Percentiles rank a stretch among this genome's conserved stretches.
Evolutionary conservation across 192 early-diverging fungal species (phyloP).

Genomic region (Umbelopsis isabellina): DNA sequence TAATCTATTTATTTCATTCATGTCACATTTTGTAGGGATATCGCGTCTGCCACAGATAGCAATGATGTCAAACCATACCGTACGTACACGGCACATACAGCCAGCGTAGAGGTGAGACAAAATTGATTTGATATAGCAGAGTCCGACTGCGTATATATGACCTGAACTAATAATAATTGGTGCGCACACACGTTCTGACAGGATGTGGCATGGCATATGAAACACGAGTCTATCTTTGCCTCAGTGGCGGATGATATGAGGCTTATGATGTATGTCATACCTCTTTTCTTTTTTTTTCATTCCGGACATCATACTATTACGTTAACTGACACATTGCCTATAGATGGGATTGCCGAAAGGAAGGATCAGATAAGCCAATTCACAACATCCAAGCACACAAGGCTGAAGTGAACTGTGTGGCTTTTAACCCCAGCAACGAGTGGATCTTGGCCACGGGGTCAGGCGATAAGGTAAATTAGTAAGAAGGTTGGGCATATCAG

Average conservation of each 20-base stretch:
- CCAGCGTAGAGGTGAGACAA: conserved; percentile 78
- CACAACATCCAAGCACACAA: conserved; percentile 86
- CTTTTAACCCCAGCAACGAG: conserved; percentile 91
- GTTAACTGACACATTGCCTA: background rate
- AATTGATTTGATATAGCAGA: background rate
- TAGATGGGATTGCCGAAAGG: conserved; percentile 92
- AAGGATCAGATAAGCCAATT: conserved; percentile 61
- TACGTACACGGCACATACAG: conserved; percentile 85
- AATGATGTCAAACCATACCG: conserved; percentile 73
- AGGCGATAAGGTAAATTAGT: conserved; percentile 74
- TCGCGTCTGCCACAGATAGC: background rate
- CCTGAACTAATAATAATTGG: background rate
- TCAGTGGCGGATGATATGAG: conserved; percentile 96
- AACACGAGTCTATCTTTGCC: conserved; percentile 87
- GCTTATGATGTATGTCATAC: conserved; percentile 74
- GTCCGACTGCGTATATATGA: too few species aligned
- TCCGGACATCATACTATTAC: background rate
- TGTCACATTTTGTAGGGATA: background rate
- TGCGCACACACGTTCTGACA: conserved; percentile 23
- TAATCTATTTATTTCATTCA: too few species aligned
- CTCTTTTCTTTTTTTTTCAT: conserved; percentile 1
- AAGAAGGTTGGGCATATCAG: conserved; percentile 43
- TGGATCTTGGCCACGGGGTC: conserved; percentile 91
- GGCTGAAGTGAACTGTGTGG: conserved; percentile 94
- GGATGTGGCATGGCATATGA: conserved; percentile 94